Conservation (phyloP, 495 filamentous ascomycete species). For the Lichenothelia convexa region DNA sequence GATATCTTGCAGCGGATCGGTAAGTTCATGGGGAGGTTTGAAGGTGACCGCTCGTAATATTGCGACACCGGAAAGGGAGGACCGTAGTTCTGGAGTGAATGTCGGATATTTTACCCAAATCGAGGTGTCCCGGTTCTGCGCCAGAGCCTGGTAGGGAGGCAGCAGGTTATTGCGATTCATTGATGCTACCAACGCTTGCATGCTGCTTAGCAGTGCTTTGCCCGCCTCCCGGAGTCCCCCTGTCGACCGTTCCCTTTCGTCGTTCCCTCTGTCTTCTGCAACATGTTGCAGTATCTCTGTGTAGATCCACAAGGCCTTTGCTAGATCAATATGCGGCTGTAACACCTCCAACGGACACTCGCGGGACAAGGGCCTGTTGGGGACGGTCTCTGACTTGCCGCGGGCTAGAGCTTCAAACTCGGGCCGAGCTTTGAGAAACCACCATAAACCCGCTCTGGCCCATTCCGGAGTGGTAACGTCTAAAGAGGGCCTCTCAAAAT, state of each 20-base stretch:
- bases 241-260: slow-evolving; percentile 22
- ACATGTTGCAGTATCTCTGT: slow-evolving; percentile 40
- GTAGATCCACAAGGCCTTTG: slow-evolving; percentile 68
- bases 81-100: slow-evolving; percentile 46
- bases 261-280: slow-evolving; percentile 28
- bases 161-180: slow-evolving; percentile 69
- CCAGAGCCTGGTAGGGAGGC: slow-evolving; percentile 37
- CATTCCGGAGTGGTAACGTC: slow-evolving; percentile 43
- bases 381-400: slow-evolving; percentile 30
- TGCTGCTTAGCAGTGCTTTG: slow-evolving; percentile 36
- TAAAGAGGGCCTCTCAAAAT: slow-evolving; percentile 43
- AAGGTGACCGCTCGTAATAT: slow-evolving; percentile 27
- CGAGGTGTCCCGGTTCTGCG: slow-evolving; percentile 47
- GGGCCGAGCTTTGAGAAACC: slow-evolving; percentile 65
- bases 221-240: slow-evolving; percentile 33
- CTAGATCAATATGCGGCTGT: slow-evolving; percentile 45
- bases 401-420: slow-evolving; percentile 53
- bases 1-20: slow-evolving; percentile 43
- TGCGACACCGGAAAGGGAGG: slow-evolving; percentile 43
- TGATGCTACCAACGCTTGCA: slow-evolving; percentile 56
- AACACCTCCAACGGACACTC: slow-evolving; percentile 14
- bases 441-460: slow-evolving; percentile 59
- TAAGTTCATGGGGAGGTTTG: slow-evolving; percentile 12
- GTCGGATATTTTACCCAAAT: slow-evolving; percentile 61
- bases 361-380: slow-evolving; percentile 24